phyloP scores from a whole-genome alignment of 2,329 filamentous ascomycete species.

The Penicillium sp. region DNA sequence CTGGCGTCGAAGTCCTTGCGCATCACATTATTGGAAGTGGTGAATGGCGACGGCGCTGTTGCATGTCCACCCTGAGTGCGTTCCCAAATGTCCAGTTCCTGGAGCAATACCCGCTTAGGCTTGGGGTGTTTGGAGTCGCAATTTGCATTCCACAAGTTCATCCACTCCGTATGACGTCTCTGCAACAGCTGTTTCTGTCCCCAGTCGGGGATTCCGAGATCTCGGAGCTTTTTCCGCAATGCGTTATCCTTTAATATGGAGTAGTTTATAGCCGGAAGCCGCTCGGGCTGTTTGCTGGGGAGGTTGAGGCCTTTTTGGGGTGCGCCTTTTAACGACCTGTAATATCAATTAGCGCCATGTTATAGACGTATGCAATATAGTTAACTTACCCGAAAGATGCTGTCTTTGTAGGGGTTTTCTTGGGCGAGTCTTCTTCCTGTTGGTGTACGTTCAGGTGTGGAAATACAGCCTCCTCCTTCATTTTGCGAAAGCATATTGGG shows the following conservation, averaged over 20 bases:
- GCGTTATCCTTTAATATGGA: constrained; percentile 70
- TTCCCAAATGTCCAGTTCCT: constrained; percentile 80
- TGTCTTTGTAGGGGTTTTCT: constrained; percentile 12
- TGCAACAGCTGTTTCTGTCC: constrained; percentile 65
- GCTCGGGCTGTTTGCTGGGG: constrained; percentile 44
- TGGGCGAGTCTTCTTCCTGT: constrained; percentile 1
- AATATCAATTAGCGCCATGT: constrained; percentile 14
- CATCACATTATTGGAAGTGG: constrained; percentile 49
- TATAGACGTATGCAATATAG: neutral
- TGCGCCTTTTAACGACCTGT: constrained; percentile 20
- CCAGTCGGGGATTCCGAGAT: constrained; percentile 65
- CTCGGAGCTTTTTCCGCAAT: constrained; percentile 69
- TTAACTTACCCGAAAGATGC: constrained; percentile 23
- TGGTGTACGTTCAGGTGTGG: constrained; percentile 64
- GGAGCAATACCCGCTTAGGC: constrained; percentile 60
- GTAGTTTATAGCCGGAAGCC: constrained; percentile 75
- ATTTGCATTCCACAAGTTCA: constrained; percentile 94
- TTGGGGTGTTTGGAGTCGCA: constrained; percentile 73
- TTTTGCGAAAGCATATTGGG: constrained; percentile 67
- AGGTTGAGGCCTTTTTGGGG: constrained; percentile 12
- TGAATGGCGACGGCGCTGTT: constrained; percentile 22
- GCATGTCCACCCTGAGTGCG: constrained; percentile 62
- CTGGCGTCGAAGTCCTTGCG: constrained; percentile 79
- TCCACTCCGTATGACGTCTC: constrained; percentile 80
- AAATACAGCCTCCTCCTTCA: constrained; percentile 72